A percentile compares a stretch with the other conserved stretches of the same genome.
Conservation (phyloP, 2,329 filamentous ascomycete species). For the Exserohilum turcica region DNA sequence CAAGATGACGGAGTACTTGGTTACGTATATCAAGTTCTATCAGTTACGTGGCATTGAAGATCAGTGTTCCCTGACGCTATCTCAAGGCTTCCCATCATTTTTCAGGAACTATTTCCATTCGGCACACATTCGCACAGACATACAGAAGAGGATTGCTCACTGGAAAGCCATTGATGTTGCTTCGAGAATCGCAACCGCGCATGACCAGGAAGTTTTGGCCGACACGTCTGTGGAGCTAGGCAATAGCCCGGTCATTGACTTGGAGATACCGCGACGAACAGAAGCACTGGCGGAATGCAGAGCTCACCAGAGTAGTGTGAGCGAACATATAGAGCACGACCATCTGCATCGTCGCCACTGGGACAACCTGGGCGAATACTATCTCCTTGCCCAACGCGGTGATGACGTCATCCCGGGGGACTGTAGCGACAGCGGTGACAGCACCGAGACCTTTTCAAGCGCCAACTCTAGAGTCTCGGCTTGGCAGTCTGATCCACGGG, state of each 20-base stretch:
- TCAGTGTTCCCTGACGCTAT: not conserved
- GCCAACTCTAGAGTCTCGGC: not conserved
- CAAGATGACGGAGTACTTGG: slow-evolving; percentile 15
- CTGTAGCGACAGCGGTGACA: not conserved
- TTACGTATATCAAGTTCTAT: not conserved
- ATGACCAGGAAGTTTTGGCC: slow-evolving; percentile 1
- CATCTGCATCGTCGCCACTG: not conserved
- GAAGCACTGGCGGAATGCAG: not conserved
- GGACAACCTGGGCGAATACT: not conserved
- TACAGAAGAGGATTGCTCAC: slow-evolving; percentile 9
- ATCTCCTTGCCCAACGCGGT: not conserved
- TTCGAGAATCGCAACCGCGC: not conserved
- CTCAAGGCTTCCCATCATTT: not conserved
- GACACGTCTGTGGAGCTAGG: not conserved
- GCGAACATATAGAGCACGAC: not conserved
- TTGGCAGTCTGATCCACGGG: not conserved
- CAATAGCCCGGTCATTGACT: not conserved
- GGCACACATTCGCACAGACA: not conserved
- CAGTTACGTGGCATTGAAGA: slow-evolving; percentile 1
- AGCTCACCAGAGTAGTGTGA: too few species aligned
- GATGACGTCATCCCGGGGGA: not conserved
- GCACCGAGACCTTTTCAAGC: not conserved
- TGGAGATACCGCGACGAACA: slow-evolving; percentile 1
- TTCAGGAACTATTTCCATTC: slow-evolving; percentile 13
- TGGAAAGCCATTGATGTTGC: slow-evolving; percentile 1